Percentiles rank a stretch among this genome's conserved stretches.
Evolutionary conservation across 768 basidiomycete genomes (phyloP).

Genomic region (Auriscalpium orientale): DNA sequence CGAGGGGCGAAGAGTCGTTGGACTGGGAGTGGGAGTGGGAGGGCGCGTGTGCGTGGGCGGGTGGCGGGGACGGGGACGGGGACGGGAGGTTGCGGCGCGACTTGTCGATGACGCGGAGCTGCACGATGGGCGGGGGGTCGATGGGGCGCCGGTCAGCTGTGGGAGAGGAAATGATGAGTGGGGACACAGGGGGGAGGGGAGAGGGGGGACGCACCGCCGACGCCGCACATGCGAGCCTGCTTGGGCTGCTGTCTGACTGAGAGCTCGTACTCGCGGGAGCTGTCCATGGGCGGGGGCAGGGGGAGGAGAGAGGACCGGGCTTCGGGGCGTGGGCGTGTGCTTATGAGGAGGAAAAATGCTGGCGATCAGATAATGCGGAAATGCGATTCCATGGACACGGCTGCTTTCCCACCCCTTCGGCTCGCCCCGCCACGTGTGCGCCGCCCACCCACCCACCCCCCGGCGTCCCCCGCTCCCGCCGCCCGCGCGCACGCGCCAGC

Average conservation of each 20-base stretch:
- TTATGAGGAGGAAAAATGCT: slow-evolving; percentile 11
- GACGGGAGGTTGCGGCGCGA: slow-evolving; percentile 23
- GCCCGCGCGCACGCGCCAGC: slow-evolving; percentile 6
- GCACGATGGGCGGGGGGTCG: slow-evolving; percentile 96
- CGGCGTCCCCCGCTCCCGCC: slow-evolving; percentile 5
- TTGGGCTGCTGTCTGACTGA: slow-evolving; percentile 86
- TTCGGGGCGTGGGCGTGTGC: slow-evolving; percentile 9
- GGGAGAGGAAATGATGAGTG: not conserved
- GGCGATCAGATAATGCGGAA: slow-evolving; percentile 6
- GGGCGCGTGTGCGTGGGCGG: slow-evolving; percentile 4
- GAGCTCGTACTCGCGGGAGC: slow-evolving; percentile 73
- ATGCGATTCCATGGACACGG: slow-evolving; percentile 15
- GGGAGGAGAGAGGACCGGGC: slow-evolving; percentile 1
- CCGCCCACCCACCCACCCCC: slow-evolving; percentile 3
- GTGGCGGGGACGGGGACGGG: slow-evolving; percentile 13
- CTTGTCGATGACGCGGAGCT: slow-evolving; percentile 80
- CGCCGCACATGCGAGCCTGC: slow-evolving; percentile 86
- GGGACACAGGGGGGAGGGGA: not conserved
- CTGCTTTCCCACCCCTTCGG: slow-evolving; percentile 9
- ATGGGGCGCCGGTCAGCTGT: slow-evolving; percentile 91
- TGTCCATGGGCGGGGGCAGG: slow-evolving; percentile 11
- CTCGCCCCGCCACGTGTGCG: slow-evolving; percentile 4
- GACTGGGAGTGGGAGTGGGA: slow-evolving; percentile 3
- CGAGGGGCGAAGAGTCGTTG: slow-evolving; percentile 2
- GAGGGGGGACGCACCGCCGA: slow-evolving; percentile 64